phyloP scores from a whole-genome alignment of 768 basidiomycete genomes.

The Boletellus sp. region DNA sequence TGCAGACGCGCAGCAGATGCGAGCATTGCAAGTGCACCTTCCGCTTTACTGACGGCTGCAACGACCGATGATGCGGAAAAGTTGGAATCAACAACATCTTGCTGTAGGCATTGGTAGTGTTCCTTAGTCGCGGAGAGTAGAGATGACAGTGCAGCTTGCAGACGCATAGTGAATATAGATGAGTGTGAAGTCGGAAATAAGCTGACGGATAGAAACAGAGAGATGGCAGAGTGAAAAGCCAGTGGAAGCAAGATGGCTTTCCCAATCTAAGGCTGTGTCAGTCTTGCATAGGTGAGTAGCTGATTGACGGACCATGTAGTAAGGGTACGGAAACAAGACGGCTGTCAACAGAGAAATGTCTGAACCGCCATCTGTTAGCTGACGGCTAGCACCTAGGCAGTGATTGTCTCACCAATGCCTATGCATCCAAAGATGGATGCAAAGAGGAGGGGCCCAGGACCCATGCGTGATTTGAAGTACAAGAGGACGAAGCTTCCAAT shows the following conservation, averaged over 20 bases:
- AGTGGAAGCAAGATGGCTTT: slow-evolving; percentile 53
- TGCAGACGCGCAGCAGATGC: slow-evolving; percentile 52
- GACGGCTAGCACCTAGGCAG: not conserved
- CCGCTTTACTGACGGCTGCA: slow-evolving; percentile 35
- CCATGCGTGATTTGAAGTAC: slow-evolving; percentile 55
- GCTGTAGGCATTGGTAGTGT: slow-evolving; percentile 45
- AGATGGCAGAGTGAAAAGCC: slow-evolving; percentile 53
- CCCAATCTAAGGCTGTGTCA: slow-evolving; percentile 40
- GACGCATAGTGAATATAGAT: slow-evolving; percentile 48
- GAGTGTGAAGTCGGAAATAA: slow-evolving; percentile 67
- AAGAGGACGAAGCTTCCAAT: slow-evolving; percentile 54
- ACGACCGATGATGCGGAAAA: slow-evolving; percentile 34
- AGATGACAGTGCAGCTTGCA: slow-evolving; percentile 47
- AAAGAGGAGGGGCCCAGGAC: slow-evolving; percentile 62
- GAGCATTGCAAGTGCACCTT: slow-evolving; percentile 50
- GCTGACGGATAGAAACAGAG: slow-evolving; percentile 47
- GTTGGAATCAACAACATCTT: slow-evolving; percentile 34
- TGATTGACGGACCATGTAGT: slow-evolving; percentile 42
- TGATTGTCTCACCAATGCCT: slow-evolving; percentile 43
- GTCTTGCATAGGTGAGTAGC: not conserved
- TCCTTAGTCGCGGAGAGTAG: slow-evolving; percentile 42
- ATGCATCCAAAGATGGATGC: slow-evolving; percentile 59
- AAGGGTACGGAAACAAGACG: slow-evolving; percentile 60
- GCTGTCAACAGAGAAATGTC: slow-evolving; percentile 60
- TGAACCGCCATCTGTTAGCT: slow-evolving; percentile 19